Evolutionary conservation across 805 yeast species (phyloP).

Genomic region (Grigorovia transvaalensis): DNA sequence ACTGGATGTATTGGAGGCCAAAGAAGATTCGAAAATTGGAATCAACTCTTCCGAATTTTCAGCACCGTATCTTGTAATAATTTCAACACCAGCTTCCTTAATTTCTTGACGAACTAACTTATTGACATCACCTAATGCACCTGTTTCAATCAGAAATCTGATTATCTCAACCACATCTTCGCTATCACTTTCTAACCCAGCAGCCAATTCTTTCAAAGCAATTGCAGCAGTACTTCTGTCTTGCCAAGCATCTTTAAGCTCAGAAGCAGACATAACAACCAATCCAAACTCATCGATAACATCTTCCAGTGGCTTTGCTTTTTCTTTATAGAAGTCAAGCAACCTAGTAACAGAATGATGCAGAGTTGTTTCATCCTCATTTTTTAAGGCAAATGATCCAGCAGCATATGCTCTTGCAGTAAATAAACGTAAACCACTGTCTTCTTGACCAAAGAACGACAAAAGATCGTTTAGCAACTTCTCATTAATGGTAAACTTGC

Average conservation of each 20-base stretch:
- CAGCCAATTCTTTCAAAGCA: constrained; percentile 47
- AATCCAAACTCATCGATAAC: constrained; percentile 72
- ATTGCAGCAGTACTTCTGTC: constrained; percentile 73
- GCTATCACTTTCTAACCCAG: constrained; percentile 29
- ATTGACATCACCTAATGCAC: constrained; percentile 68
- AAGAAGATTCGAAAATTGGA: constrained; percentile 67
- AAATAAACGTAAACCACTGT: constrained; percentile 62
- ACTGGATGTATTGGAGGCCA: constrained; percentile 29
- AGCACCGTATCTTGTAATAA: constrained; percentile 59
- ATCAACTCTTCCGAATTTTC: constrained; percentile 60
- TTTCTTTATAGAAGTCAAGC: constrained; percentile 45
- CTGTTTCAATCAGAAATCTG: constrained; percentile 47
- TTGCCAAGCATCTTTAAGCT: constrained; percentile 73
- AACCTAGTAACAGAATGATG: constrained; percentile 34
- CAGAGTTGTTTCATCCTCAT: constrained; percentile 21
- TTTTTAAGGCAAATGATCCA: constrained; percentile 37
- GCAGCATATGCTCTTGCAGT: constrained; percentile 57
- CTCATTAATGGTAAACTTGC: constrained; percentile 32
- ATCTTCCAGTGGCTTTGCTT: constrained; percentile 67
- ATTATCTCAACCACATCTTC: constrained; percentile 45
- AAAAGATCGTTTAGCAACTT: constrained; percentile 38
- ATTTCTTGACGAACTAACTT: constrained; percentile 66
- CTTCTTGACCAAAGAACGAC: constrained; percentile 41
- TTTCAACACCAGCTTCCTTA: constrained; percentile 78
- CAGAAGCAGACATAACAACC: constrained; percentile 48